Evolutionary conservation across 495 filamentous ascomycete species (phyloP), one percentile per base, ranked within the genome.

Genomic region (Penicillium arizonense): DNA sequence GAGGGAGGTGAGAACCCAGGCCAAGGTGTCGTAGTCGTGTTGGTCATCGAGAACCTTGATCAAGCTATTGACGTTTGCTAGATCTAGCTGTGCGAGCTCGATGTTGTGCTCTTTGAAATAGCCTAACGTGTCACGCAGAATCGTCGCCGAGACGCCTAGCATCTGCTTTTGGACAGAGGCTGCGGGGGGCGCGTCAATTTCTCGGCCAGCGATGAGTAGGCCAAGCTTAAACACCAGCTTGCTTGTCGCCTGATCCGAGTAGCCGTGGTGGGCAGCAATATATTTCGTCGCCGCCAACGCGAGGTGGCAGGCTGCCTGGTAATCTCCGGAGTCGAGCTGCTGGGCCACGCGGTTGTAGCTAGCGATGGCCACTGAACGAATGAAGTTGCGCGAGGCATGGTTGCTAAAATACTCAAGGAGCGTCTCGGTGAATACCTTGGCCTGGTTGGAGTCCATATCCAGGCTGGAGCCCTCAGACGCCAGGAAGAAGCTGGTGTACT

Each of bases 291-390:
- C 32, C n/a, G 59, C 46, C 2, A 57, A 44, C 5, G 59, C 59
- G 3, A 64, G 51, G 13, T 64, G 55, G 44, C 49, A 64, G 16
- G 58, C 61, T 1, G 41, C 9, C 8, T 44, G 35, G 34, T 61
- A 60, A 23, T 64, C 38, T 18, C 41, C 39, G 0, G 34, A 44
- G 0, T 44, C 28, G 23, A 68, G 50, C 24, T 63, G 55, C 28
- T 63, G 46, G 3, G 26, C 14, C 6, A 55, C 54, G 14, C 55
- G 59, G 36, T 61, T 43, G 46, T 63, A 53, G 45, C 49, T 61
- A 18, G 64, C 62, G 43, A 68, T 62, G 20, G 57, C 62, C 30
- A 68, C 53, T 5, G 61, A 68, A 39, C 64, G 62, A n/a, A 61
- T n/a, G 44, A 65, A 65, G 26, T 59, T 48, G 26, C 56, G 54